phyloP scores from a whole-genome alignment of 352 stramenopile genomes.

The Blastocystis sp. region DNA sequence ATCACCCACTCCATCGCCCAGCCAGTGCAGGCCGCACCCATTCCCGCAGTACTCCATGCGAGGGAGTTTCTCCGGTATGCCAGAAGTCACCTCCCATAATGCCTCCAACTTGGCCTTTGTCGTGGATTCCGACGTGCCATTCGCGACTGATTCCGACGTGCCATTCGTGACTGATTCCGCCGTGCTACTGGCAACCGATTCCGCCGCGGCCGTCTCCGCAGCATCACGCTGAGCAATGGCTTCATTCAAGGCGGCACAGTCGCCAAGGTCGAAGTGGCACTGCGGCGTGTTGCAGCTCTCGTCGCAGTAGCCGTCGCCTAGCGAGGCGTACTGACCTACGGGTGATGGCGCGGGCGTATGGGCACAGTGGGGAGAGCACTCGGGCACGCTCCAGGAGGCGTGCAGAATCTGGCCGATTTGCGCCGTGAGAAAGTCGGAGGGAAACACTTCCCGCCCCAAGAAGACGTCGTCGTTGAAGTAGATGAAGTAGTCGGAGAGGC shows the following conservation, averaged over 20 bases:
- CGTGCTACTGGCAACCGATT: too few relatives aligned
- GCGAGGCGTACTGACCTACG: constrained; percentile 70
- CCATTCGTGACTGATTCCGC: too few relatives aligned
- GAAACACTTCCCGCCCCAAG: constrained; percentile 81
- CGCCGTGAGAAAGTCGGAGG: constrained; percentile 86
- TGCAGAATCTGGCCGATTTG: constrained; percentile 84
- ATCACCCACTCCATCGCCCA: neutral
- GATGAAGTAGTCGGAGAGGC: constrained; percentile 85
- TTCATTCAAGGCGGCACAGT: constrained; percentile 76
- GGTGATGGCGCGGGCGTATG: constrained; percentile 40
- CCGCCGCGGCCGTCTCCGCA: too few relatives aligned
- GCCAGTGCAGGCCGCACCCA: neutral
- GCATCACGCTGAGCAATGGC: too few relatives aligned
- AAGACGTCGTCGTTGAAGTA: constrained; percentile 96
- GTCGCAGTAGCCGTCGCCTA: constrained; percentile 78
- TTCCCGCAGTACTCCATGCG: neutral
- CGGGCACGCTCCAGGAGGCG: constrained; percentile 86
- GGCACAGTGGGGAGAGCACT: constrained; percentile 81
- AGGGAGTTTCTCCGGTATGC: neutral
- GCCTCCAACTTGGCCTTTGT: too few relatives aligned
- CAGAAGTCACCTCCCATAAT: too few relatives aligned
- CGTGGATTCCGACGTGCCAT: too few relatives aligned
- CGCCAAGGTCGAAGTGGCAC: constrained; percentile 87
- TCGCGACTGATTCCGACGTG: too few relatives aligned
- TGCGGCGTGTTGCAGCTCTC: constrained; percentile 81